Conservation (phyloP, 495 filamentous ascomycete genomes). For the Choiromyces venosus region DNA sequence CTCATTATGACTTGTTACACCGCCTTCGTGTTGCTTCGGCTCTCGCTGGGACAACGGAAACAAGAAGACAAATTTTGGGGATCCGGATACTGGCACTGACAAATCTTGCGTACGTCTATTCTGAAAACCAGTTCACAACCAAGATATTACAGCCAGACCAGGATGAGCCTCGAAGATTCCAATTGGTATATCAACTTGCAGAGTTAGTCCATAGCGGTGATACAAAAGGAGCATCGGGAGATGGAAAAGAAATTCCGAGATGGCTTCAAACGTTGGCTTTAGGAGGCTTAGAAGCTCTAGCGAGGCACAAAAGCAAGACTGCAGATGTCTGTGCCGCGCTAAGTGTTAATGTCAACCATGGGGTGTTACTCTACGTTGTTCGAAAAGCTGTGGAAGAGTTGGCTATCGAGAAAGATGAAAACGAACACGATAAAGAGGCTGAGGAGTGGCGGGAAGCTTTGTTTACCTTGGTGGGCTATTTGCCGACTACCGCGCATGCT, state of each 20-base stretch:
- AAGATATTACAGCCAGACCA: slow-evolving; percentile 81
- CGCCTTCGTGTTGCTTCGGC: slow-evolving; percentile 75
- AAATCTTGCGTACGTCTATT: slow-evolving; percentile 84
- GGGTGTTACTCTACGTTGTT: slow-evolving; percentile 87
- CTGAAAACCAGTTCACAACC: slow-evolving; percentile 70
- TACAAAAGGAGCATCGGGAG: slow-evolving; percentile 49
- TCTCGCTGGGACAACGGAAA: slow-evolving; percentile 57
- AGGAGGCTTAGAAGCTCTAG: slow-evolving; percentile 70
- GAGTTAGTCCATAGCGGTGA: slow-evolving; percentile 75
- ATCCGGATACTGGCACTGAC: slow-evolving; percentile 81
- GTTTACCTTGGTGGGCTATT: slow-evolving; percentile 70
- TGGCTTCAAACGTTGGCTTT: slow-evolving; percentile 79
- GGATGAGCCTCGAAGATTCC: slow-evolving; percentile 83
- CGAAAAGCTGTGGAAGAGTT: slow-evolving; percentile 83
- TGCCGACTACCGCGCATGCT: slow-evolving; percentile 62
- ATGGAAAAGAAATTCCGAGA: slow-evolving; percentile 53
- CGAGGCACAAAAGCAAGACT: slow-evolving; percentile 68
- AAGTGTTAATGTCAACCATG: slow-evolving; percentile 90
- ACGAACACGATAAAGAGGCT: slow-evolving; percentile 54
- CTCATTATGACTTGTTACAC: slow-evolving; percentile 80
- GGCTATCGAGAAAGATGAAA: slow-evolving; percentile 52
- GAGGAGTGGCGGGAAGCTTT: slow-evolving; percentile 87
- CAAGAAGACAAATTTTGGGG: slow-evolving; percentile 68
- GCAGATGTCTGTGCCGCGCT: slow-evolving; percentile 78
- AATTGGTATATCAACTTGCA: slow-evolving; percentile 84